A percentile compares a stretch with the other conserved stretches of the same genome.
Evolutionary conservation across 371 early-diverging fungal species (phyloP).

Genomic region (Apophysomyces elegans): DNA sequence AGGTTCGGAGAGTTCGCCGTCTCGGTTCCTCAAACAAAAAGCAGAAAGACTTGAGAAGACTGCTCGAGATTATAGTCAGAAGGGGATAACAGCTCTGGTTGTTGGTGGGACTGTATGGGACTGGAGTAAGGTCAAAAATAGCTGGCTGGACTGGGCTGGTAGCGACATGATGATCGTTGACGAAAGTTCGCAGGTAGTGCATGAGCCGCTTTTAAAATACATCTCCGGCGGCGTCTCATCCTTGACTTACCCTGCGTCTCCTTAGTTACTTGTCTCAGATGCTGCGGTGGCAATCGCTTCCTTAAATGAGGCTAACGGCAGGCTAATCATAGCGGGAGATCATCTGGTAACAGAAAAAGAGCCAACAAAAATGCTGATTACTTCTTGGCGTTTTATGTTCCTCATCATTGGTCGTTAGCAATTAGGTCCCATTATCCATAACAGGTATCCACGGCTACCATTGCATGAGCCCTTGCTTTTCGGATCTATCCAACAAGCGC

Average conservation of each 20-base stretch:
- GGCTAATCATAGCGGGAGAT: constrained; percentile 62
- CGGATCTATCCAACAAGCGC: constrained; percentile 61
- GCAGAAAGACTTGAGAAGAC: constrained; percentile 9
- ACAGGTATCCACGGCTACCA: constrained; percentile 45
- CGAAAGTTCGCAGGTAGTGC: constrained; percentile 57
- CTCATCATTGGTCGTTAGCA: constrained; percentile 31
- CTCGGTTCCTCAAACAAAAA: neutral
- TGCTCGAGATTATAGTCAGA: neutral
- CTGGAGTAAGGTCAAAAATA: constrained; percentile 45
- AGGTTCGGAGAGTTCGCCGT: neutral
- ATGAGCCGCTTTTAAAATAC: constrained; percentile 8
- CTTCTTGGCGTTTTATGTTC: neutral
- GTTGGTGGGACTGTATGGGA: constrained; percentile 64
- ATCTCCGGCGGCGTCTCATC: neutral
- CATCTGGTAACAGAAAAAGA: constrained; percentile 42
- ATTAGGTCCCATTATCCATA: constrained; percentile 59
- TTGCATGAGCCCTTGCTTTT: constrained; percentile 45
- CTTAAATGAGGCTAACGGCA: constrained; percentile 39
- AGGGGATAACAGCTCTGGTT: constrained; percentile 29
- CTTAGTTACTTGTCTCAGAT: constrained; percentile 52
- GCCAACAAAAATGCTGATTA: neutral
- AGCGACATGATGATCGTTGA: constrained; percentile 61
- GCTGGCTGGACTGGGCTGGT: constrained; percentile 36
- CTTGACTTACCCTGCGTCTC: neutral
- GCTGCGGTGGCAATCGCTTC: constrained; percentile 53